Evolutionary conservation across 768 basidiomycete genomes (phyloP), one percentile per base, ranked within the genome.

Genomic region (Gyrodon lividus): DNA sequence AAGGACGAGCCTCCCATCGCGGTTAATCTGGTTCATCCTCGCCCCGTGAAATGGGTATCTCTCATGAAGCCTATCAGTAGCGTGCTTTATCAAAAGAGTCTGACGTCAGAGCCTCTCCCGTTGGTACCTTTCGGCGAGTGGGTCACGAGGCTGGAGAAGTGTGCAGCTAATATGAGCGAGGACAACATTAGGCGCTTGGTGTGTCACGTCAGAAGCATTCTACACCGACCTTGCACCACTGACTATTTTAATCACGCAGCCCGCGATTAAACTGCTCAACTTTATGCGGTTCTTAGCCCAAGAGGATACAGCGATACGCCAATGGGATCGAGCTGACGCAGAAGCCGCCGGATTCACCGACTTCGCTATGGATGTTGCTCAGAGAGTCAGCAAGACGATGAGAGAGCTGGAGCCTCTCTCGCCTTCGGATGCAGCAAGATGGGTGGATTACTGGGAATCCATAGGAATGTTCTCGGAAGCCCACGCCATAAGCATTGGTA

Each of bases 361-460:
- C 5, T 69, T 74, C 38, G 43, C 59, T 2, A 72, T 66, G 0
- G 57, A 54, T 2, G 67, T 70, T 30, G 62, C 68, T 0, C 65
- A 61, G 38, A 47, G 34, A 2, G 50, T 69, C 44, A 76, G 77
- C 52, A 40, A 54, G 47, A 71, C 70, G 8, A 68, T 78, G 59
- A 61, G 55, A 19, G 43, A 42, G 1, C 53, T 74, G 2, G 52
- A 57, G 22, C 54, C 62, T 5, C 49, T 76, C 6, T 63, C 55
- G 8, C 50, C 52, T 1, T 50, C 44, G 0, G 67, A 74, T 40
- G 72, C 51, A 12, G 44, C 31, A 3, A 48, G 48, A n/a, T 77
- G 74, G 72, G 61, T 77, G 3, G 62, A 61, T 9, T 76, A 76
- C 48, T 76, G 74, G 74, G 65, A 51, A 34, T 59, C 52, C 14